These are phyloP conservation scores for Lentinula sp. DNA, from an alignment of 768 basidiomycete genomes.

Conservation along the genomic window DNA sequence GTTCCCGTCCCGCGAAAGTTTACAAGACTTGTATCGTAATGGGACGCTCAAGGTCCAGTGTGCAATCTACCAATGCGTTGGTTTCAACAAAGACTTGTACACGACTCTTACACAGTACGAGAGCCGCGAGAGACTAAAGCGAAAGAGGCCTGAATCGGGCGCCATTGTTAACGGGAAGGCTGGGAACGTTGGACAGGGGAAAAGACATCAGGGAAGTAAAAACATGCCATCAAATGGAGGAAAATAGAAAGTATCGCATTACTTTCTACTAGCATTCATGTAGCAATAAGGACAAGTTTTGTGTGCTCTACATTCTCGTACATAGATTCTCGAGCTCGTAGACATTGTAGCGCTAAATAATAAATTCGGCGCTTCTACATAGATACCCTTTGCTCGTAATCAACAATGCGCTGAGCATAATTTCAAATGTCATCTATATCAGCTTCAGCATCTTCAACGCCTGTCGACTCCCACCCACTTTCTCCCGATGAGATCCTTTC, in stretches of 20 bases:
- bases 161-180: no score
- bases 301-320: no score
- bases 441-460: slow-evolving; percentile 28
- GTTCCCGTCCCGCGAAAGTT: background rate
- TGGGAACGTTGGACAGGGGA: no score
- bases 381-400: background rate
- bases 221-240: no score
- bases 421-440: background rate
- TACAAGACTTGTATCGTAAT: background rate
- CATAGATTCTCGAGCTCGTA: no score
- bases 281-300: no score
- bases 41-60: background rate
- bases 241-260: no score
- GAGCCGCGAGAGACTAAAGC: background rate
- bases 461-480: slow-evolving; percentile 70
- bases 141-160: background rate
- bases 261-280: no score
- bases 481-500: slow-evolving; percentile 44
- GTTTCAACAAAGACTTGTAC: background rate
- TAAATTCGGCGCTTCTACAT: background rate
- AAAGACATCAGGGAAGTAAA: no score
- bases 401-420: background rate
- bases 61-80: background rate
- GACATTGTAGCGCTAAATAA: no score
- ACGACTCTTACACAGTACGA: background rate